Conservation (phyloP, 2,329 filamentous ascomycete species). For the Ambrosiella cleistominuta region DNA sequence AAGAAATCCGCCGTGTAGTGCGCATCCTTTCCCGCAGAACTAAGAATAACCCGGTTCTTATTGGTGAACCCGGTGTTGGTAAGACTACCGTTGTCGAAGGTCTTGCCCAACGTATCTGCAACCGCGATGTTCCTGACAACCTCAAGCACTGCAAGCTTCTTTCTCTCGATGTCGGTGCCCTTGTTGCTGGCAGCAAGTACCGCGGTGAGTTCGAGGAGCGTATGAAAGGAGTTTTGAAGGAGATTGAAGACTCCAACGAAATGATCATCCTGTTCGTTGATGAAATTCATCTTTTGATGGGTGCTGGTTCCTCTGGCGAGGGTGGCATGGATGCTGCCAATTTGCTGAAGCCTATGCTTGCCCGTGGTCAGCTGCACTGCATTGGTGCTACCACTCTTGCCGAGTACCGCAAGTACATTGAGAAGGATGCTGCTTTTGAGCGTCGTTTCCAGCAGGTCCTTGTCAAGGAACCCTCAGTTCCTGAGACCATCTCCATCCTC, state of each 20-base stretch:
- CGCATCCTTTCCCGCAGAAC: constrained; percentile 83
- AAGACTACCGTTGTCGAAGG: constrained; percentile 98
- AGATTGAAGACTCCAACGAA: constrained; percentile 85
- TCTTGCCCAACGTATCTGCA: constrained; percentile 86
- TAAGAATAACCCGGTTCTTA: constrained; percentile 97
- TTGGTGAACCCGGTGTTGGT: constrained; percentile 93
- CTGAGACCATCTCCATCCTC: constrained; percentile 93
- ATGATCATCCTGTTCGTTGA: constrained; percentile 98
- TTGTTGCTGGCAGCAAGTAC: constrained; percentile 96
- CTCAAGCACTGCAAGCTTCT: constrained; percentile 84
- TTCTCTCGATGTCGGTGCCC: constrained; percentile 82
- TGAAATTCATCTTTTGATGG: constrained; percentile 97
- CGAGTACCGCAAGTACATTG: constrained; percentile 97
- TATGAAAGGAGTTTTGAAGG: constrained; percentile 97
- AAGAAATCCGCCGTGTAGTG: constrained; percentile 83
- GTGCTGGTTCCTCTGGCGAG: constrained; percentile 81
- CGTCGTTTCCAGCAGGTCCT: constrained; percentile 96
- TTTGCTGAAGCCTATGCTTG: constrained; percentile 93
- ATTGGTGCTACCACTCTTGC: constrained; percentile 90
- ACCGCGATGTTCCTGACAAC: constrained; percentile 90
- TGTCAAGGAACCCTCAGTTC: constrained; percentile 79
- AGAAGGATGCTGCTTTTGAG: constrained; percentile 96
- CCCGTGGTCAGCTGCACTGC: constrained; percentile 88
- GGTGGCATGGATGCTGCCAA: constrained; percentile 99
- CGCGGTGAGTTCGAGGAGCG: constrained; percentile 96